Conservation (phyloP, 2,329 filamentous ascomycete species). For the Trichoderma sp. region DNA sequence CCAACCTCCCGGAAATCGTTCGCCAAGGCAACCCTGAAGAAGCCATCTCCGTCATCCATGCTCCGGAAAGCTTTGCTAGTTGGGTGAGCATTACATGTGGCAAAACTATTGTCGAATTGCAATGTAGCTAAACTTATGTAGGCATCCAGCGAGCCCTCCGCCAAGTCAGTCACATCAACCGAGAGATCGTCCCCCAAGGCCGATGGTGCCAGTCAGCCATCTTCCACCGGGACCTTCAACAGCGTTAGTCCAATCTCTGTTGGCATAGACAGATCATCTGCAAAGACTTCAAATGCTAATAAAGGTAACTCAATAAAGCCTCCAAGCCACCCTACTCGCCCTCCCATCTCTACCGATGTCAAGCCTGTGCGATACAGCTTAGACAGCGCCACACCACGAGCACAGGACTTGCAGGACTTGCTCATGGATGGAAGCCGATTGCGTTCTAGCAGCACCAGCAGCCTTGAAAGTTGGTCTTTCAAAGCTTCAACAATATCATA, state of each 20-base stretch:
- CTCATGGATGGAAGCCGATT: conserved; percentile 52
- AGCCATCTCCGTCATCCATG: conserved; percentile 86
- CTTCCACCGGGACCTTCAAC: conserved; percentile 18
- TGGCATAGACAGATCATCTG: background rate
- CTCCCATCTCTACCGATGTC: conserved; percentile 72
- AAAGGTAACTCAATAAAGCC: background rate
- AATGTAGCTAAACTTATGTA: conserved; percentile 30
- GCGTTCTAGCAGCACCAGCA: conserved; percentile 67
- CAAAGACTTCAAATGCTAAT: conserved; percentile 4
- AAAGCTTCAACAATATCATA: background rate
- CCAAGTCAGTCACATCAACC: conserved; percentile 35
- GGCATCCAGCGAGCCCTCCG: conserved; percentile 41
- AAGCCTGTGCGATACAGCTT: conserved; percentile 62
- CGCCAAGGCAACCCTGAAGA: conserved; percentile 66
- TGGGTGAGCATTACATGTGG: conserved; percentile 58
- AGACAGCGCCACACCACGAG: conserved; percentile 72
- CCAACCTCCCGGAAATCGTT: conserved; percentile 55
- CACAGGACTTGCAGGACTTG: conserved; percentile 77
- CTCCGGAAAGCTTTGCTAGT: conserved; percentile 74
- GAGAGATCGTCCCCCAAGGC: conserved; percentile 38
- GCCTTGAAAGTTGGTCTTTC: conserved; percentile 65
- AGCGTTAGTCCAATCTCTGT: conserved; percentile 24
- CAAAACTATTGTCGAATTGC: background rate
- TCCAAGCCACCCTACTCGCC: conserved; percentile 50
- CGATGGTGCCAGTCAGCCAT: conserved; percentile 27